Conservation (phyloP, 441 rosid genomes). For the Corymbia citriodora region DNA sequence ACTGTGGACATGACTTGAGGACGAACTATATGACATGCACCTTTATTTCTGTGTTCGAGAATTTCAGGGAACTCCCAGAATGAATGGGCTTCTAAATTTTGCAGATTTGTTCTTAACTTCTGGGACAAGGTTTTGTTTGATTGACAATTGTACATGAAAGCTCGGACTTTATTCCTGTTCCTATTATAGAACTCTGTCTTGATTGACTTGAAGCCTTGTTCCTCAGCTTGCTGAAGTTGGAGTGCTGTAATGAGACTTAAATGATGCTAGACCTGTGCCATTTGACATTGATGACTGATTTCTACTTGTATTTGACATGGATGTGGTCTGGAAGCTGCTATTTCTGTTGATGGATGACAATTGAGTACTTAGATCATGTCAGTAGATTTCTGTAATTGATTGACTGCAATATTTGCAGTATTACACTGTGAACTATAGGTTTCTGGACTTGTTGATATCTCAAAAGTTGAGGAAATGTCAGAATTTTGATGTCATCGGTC, state of each 20-base stretch:
- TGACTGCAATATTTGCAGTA: not conserved
- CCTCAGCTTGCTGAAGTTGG: not conserved
- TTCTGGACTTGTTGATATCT: not conserved
- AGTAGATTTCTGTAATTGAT: not conserved
- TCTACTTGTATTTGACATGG: not conserved
- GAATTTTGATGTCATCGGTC: not conserved
- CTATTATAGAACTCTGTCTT: not conserved
- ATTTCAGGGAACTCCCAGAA: conserved; percentile 2
- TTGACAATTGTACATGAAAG: not conserved
- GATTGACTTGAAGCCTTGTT: not conserved
- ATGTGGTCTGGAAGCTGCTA: not conserved
- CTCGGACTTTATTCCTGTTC: not conserved
- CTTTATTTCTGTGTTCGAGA: not conserved
- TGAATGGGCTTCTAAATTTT: not conserved
- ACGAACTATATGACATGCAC: not conserved
- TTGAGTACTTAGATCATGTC: not conserved
- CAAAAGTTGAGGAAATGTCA: not conserved
- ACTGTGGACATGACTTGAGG: conserved; percentile 32
- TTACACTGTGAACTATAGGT: not conserved
- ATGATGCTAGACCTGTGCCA: not conserved
- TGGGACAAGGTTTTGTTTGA: not conserved
- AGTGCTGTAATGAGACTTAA: not conserved
- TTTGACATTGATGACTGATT: not conserved
- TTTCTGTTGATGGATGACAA: not conserved
- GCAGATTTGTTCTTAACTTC: conserved; percentile 10